A percentile compares a stretch with the other conserved stretches of the same genome.
phyloP scores from a whole-genome alignment of 768 basidiomycete genomes.

The Guyanaporus albipodus region DNA sequence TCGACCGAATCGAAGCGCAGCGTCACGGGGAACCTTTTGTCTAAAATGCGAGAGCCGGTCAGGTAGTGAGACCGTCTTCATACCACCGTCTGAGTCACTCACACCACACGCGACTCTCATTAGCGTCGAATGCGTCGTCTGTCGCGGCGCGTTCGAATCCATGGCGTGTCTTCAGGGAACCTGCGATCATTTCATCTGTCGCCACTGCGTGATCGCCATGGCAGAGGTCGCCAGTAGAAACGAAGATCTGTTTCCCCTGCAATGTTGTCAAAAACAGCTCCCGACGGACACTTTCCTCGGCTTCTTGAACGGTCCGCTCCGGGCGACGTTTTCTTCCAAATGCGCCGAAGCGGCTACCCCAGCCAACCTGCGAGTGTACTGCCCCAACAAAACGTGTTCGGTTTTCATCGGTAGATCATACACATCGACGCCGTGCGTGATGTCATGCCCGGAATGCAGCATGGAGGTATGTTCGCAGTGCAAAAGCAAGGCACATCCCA shows the following conservation, averaged over 20 bases:
- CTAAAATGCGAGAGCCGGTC: background rate
- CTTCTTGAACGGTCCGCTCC: slow-evolving; percentile 31
- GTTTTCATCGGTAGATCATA: slow-evolving; percentile 44
- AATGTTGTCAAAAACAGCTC: slow-evolving; percentile 45
- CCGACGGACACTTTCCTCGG: slow-evolving; percentile 26
- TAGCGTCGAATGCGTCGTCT: slow-evolving; percentile 38
- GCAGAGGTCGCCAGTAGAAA: slow-evolving; percentile 41
- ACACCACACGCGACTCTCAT: background rate
- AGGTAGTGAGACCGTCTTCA: background rate
- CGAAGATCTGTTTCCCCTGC: slow-evolving; percentile 48
- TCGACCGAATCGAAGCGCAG: background rate
- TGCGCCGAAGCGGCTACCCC: slow-evolving; percentile 44
- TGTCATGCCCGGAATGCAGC: slow-evolving; percentile 41
- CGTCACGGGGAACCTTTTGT: too few relatives aligned
- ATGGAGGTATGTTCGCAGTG: slow-evolving; percentile 44
- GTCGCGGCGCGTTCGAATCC: slow-evolving; percentile 32
- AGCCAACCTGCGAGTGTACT: slow-evolving; percentile 45
- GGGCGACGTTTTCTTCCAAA: slow-evolving; percentile 38
- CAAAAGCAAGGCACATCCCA: slow-evolving; percentile 42
- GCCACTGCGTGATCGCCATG: slow-evolving; percentile 40
- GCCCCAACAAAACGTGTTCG: slow-evolving; percentile 44
- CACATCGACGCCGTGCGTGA: slow-evolving; percentile 13
- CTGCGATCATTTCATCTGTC: slow-evolving; percentile 49
- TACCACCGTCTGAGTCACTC: background rate
- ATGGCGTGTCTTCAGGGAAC: slow-evolving; percentile 31